phyloP scores from a whole-genome alignment of 176 grass and related monocot genomes.

The Calamus simplicifolius region DNA sequence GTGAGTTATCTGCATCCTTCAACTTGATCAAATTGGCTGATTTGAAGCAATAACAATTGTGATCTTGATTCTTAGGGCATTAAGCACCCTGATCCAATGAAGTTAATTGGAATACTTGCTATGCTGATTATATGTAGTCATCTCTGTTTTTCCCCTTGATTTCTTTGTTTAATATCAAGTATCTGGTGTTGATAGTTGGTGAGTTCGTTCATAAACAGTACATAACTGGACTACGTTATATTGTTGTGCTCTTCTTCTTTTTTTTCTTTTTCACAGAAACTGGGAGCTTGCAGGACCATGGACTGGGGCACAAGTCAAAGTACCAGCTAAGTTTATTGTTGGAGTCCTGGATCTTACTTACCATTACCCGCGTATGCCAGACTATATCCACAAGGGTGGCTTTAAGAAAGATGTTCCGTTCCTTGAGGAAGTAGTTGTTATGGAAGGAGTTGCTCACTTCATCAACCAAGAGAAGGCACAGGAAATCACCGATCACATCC shows the following conservation, averaged over 20 bases:
- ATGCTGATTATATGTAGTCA: no score
- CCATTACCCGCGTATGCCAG: background rate
- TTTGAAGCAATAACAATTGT: no score
- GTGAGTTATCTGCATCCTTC: background rate
- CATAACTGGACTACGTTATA: no score
- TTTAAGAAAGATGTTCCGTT: constrained; percentile 3
- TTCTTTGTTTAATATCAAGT: no score
- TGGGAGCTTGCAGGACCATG: constrained; percentile 13
- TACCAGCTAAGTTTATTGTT: constrained; percentile 8
- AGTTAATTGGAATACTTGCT: no score
- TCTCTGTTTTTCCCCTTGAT: no score
- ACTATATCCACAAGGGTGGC: constrained; percentile 10
- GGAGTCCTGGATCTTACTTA: background rate
- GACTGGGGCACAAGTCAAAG: background rate
- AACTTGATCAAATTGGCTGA: no score
- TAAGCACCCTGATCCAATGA: no score
- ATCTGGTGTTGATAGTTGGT: no score
- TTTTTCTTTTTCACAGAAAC: constrained; percentile 6
- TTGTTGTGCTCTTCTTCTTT: background rate
- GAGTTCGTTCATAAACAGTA: no score
- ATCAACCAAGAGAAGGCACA: constrained; percentile 16
- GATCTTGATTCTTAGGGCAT: no score
- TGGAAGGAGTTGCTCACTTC: background rate
- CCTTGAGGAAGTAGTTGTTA: background rate
- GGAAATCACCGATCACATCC: constrained; percentile 11